Evolutionary conservation across 106 monocot genomes (phyloP).

Genomic region (Dendrobium officinale): DNA sequence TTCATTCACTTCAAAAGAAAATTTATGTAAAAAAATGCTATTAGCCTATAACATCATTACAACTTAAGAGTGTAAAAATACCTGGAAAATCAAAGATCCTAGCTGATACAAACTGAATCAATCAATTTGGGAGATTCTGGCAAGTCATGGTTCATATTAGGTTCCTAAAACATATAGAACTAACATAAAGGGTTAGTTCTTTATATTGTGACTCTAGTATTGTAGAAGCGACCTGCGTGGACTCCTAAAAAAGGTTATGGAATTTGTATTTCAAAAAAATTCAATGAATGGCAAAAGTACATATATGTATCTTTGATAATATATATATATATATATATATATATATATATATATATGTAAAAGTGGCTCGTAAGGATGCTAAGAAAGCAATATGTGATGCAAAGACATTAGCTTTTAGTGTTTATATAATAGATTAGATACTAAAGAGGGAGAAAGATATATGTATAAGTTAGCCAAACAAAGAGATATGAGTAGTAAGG

Average conservation of each 20-base stretch:
- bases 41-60: background rate
- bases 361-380: too few relatives aligned
- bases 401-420: too few relatives aligned
- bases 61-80: background rate
- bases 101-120: background rate
- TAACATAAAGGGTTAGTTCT: background rate
- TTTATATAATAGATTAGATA: too few relatives aligned
- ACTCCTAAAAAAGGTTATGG: background rate
- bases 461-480: too few relatives aligned
- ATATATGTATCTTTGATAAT: background rate
- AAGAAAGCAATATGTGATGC: too few relatives aligned
- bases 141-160: background rate
- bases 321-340: too few relatives aligned
- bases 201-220: background rate
- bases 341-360: too few relatives aligned
- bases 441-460: too few relatives aligned
- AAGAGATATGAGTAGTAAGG: too few relatives aligned
- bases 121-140: background rate
- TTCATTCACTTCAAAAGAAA: background rate
- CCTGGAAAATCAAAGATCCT: background rate
- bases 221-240: background rate
- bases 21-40: background rate
- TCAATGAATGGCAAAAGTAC: background rate
- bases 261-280: background rate
- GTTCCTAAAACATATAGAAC: background rate